These are phyloP conservation scores for Saccharomycopsis sp. DNA, from an alignment of 805 yeast genomes.

Conservation along the genomic window DNA sequence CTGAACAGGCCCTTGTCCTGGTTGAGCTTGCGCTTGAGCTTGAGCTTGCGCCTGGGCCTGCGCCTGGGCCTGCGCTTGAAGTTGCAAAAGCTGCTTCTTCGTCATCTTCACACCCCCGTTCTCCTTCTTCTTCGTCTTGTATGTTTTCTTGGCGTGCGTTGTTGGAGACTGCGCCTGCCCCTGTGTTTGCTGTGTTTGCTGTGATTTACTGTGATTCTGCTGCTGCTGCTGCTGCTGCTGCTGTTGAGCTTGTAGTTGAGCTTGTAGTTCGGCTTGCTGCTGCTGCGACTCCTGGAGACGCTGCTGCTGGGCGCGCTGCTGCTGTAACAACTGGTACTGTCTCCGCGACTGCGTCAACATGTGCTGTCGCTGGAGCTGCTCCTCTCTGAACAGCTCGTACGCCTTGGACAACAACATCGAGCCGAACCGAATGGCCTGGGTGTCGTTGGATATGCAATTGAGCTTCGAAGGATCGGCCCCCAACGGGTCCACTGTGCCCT, in stretches of 20 bases:
- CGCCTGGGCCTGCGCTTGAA: too few species aligned
- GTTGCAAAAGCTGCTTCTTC: too few species aligned
- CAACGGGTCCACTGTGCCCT: conserved; percentile 41
- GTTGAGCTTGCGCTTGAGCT: too few species aligned
- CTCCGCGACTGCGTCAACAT: conserved; percentile 21
- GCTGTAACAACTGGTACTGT: conserved; percentile 28
- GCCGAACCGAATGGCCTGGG: conserved; percentile 86
- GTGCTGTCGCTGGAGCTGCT: conserved; percentile 65
- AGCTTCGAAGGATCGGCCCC: conserved; percentile 73
- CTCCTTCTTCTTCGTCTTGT: neutral
- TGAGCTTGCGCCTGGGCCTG: too few species aligned
- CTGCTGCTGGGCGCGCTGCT: conserved; percentile 24
- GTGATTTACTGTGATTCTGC: neutral
- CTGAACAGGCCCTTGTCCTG: too few species aligned
- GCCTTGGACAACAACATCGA: conserved; percentile 84
- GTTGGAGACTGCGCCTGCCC: neutral
- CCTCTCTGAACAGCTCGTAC: conserved; percentile 68
- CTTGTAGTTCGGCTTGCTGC: conserved; percentile 26
- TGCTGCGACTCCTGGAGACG: conserved; percentile 25
- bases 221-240: conserved; percentile 7
- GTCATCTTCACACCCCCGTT: too few species aligned
- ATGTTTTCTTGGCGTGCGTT: neutral
- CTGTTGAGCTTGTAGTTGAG: too few species aligned
- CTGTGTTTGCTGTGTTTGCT: conserved; percentile 7
- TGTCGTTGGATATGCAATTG: conserved; percentile 74